Evolutionary conservation across 2,329 filamentous ascomycete species (phyloP).

Genomic region (Pseudogymnoascus sp.): DNA sequence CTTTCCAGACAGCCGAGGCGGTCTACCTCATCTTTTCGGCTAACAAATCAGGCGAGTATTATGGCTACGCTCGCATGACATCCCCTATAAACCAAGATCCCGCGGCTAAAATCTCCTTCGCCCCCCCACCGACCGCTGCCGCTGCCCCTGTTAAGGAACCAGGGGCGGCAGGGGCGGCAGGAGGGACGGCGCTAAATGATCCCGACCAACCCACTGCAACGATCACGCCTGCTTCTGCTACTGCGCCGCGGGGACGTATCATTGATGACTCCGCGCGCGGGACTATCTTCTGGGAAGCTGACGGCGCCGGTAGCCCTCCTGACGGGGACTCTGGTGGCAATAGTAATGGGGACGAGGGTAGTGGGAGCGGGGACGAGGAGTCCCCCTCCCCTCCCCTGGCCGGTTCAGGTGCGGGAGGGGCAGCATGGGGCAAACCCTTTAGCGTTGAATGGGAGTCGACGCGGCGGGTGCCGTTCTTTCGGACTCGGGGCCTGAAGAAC

Average conservation of each 20-base stretch:
- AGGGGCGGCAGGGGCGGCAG: constrained; percentile 21
- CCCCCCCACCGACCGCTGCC: constrained; percentile 31
- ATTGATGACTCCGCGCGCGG: constrained; percentile 90
- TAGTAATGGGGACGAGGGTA: constrained; percentile 21
- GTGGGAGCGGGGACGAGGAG: constrained; percentile 32
- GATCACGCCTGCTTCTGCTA: constrained; percentile 67
- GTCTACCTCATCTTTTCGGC: constrained; percentile 93
- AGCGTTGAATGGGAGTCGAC: constrained; percentile 85
- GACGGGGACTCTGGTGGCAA: constrained; percentile 37
- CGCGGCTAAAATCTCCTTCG: constrained; percentile 58
- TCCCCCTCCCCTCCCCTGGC: constrained; percentile 19
- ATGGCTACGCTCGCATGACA: constrained; percentile 85
- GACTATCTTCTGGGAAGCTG: constrained; percentile 93
- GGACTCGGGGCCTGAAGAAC: constrained; percentile 78
- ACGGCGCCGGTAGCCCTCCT: constrained; percentile 45
- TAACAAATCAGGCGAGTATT: constrained; percentile 96
- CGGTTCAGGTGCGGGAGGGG: constrained; percentile 23
- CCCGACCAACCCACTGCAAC: constrained; percentile 70
- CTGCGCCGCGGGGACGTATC: constrained; percentile 72
- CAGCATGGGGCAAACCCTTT: constrained; percentile 83
- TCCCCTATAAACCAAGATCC: constrained; percentile 76
- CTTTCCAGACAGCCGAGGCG: constrained; percentile 59
- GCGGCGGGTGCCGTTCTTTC: constrained; percentile 74
- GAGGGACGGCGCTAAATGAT: constrained; percentile 48
- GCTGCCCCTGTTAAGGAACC: not conserved